Evolutionary conservation across 805 yeast species (phyloP), one percentile per base, ranked within the genome.

Genomic region (Hanseniaspora nectarophila): DNA sequence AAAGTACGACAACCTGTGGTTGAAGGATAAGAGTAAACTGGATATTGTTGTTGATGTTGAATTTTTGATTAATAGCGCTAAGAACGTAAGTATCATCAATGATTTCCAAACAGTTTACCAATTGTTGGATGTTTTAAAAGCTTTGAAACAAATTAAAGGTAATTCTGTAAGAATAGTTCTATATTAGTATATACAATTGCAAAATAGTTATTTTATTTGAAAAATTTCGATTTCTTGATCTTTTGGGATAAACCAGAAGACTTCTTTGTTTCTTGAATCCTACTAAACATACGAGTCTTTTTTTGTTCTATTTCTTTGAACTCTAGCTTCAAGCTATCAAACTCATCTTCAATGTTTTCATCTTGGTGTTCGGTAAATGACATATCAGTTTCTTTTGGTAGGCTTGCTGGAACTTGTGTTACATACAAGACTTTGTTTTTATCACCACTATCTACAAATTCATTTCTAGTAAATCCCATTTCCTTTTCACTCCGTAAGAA

Each of bases 201-300:
- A n/a, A n/a, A n/a, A n/a, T n/a, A n/a, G n/a, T n/a, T n/a, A n/a
- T n/a, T n/a, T n/a, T n/a, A n/a, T n/a, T n/a, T 82, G 83, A 43
- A 88, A 70, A 63, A 88, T 89, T 64, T 87, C 95, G 26, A 86
- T 71, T 63, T 90, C 96, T 0, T 88, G 67, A 0, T 89, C 85
- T 60, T 84, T 85, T 3, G 85, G 72, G 54, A 88, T 68, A 32
- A 88, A 66, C 4, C 86, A 75, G 1, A 81, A 74, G 42, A 88
- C 68, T 0, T 92, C 79, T 12, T 80, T 74, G 0, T 85, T 46
- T 87, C 67, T 55, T 82, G 69, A 52, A 74, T 73, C 1, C 85
- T 81, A 4, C 84, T 61, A n/a, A 72, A 71, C 32, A 74, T 73
- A 29, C 74, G 78, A 15, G 7, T 6, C n/a, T 35, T 45, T 8